Evolutionary conservation across 805 yeast species (phyloP).

Genomic region (Pichia phayaonensis): DNA sequence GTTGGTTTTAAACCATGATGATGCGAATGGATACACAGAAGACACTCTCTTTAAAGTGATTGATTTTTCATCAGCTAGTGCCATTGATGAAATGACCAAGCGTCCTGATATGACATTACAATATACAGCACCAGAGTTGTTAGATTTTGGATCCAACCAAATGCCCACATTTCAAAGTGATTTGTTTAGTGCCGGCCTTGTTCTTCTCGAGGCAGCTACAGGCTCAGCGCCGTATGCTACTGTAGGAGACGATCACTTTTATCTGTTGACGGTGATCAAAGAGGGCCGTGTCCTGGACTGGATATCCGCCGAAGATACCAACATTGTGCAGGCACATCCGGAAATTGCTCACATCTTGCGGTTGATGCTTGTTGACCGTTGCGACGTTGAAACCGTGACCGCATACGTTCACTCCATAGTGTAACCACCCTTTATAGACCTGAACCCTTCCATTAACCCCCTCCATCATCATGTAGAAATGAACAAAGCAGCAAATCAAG

Average conservation of each 20-base stretch:
- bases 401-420: background rate
- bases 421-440: too few species aligned
- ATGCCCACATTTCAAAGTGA: conserved; percentile 29
- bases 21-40: conserved; percentile 22
- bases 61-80: conserved; percentile 39
- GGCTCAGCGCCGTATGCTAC: conserved; percentile 38
- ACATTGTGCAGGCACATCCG: conserved; percentile 12
- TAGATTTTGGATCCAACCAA: conserved; percentile 25
- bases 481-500: too few species aligned
- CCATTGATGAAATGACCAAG: conserved; percentile 14
- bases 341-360: conserved; percentile 18
- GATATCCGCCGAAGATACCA: conserved; percentile 20
- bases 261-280: conserved; percentile 28
- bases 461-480: too few species aligned
- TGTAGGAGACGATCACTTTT: conserved; percentile 22
- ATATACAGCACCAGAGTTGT: conserved; percentile 42
- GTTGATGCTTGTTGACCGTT: conserved; percentile 25
- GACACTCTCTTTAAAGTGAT: conserved; percentile 31
- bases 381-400: conserved; percentile 17
- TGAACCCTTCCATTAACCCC: too few species aligned
- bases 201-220: conserved; percentile 37
- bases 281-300: conserved; percentile 29
- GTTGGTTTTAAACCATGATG: conserved; percentile 23
- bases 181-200: conserved; percentile 39
- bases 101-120: conserved; percentile 32